Percentiles rank a stretch among this genome's conserved stretches.
Conservation (phyloP, 2,329 filamentous ascomycete genomes). For the Apiospora rasikravindrae region DNA sequence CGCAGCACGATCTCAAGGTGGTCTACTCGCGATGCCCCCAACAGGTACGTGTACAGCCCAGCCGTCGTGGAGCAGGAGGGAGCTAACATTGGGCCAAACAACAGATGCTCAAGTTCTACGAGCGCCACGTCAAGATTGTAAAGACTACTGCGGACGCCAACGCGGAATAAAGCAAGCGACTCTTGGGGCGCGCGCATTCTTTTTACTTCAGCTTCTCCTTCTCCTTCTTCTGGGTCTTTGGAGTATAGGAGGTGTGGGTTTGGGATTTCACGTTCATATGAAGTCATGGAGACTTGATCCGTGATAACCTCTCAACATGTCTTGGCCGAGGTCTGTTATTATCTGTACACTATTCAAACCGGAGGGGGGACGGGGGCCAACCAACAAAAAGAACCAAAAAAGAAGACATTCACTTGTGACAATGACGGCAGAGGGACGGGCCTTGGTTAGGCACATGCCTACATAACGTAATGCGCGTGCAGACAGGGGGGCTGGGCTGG, state of each 20-base stretch:
- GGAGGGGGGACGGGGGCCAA: too few species aligned
- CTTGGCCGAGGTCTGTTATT: background rate
- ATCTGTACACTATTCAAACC: background rate
- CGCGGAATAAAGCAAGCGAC: background rate
- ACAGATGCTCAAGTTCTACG: slow-evolving; percentile 66
- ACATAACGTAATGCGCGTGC: background rate
- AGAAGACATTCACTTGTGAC: background rate
- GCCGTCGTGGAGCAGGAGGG: slow-evolving; percentile 9
- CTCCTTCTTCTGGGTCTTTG: background rate
- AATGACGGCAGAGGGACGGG: background rate
- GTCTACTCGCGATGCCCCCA: slow-evolving; percentile 81
- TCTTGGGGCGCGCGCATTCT: background rate
- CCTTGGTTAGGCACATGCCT: background rate
- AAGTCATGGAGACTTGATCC: background rate
- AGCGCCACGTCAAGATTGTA: slow-evolving; percentile 61
- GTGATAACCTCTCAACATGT: background rate
- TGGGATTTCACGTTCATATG: background rate
- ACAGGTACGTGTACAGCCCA: slow-evolving; percentile 55
- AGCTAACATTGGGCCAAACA: background rate
- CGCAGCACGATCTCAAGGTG: slow-evolving; percentile 70
- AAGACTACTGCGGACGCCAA: slow-evolving; percentile 33
- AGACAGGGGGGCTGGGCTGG: background rate
- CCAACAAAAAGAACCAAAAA: background rate
- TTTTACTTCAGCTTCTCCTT: background rate
- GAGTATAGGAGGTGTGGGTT: background rate